Percentiles rank a stretch among this genome's conserved stretches.
Evolutionary conservation across 2,329 filamentous ascomycete genomes (phyloP).

Genomic region (Talaromyces sp.): DNA sequence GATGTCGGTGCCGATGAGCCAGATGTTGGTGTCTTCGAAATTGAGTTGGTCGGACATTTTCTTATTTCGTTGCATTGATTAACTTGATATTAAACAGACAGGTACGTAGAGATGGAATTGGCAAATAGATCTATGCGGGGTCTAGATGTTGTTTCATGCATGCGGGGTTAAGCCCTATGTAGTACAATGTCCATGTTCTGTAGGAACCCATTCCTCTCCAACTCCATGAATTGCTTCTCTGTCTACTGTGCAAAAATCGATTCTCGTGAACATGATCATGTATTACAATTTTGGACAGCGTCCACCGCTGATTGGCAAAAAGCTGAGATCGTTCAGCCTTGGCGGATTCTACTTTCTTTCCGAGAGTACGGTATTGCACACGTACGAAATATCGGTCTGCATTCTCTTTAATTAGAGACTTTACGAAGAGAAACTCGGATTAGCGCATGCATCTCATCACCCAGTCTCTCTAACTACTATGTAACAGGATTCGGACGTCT

Average conservation of each 20-base stretch:
- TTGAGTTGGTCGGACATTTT: slow-evolving; percentile 33
- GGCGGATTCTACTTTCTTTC: background rate
- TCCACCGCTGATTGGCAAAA: background rate
- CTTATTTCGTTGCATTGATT: background rate
- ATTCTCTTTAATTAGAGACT: too few species aligned
- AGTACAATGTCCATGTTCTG: background rate
- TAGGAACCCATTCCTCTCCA: background rate
- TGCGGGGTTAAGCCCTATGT: slow-evolving; percentile 2
- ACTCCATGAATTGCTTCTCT: background rate
- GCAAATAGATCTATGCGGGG: background rate
- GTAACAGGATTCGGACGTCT: background rate
- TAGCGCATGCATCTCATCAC: background rate
- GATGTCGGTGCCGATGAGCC: slow-evolving; percentile 62
- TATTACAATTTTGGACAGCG: background rate
- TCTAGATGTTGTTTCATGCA: background rate
- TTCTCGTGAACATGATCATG: background rate
- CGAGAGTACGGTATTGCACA: background rate
- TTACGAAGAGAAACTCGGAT: background rate
- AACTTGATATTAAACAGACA: too few species aligned
- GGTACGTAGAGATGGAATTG: background rate
- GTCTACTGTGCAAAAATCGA: background rate
- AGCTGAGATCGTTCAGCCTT: background rate
- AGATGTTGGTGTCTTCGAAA: slow-evolving; percentile 67
- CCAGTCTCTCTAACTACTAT: background rate
- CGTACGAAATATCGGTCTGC: background rate